phyloP scores from a whole-genome alignment of 352 stramenopile species.

The Globisporangium recalcitrans region DNA sequence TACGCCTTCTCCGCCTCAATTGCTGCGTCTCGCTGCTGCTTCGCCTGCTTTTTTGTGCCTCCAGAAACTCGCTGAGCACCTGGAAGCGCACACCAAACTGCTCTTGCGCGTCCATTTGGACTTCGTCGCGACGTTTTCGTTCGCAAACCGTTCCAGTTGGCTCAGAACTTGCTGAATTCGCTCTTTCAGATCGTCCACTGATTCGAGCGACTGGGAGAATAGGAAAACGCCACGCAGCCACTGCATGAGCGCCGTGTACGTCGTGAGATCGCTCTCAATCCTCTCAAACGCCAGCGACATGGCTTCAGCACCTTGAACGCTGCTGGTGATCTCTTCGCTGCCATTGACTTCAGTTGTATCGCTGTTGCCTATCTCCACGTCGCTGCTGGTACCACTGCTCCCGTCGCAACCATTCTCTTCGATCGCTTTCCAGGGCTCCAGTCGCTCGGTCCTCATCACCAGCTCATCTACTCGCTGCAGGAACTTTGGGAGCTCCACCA shows the following conservation, averaged over 20 bases:
- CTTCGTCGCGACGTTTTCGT: slow-evolving; percentile 17
- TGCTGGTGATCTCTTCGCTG: background rate
- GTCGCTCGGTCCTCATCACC: slow-evolving; percentile 19
- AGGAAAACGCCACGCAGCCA: slow-evolving; percentile 31
- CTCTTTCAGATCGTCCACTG: slow-evolving; percentile 24
- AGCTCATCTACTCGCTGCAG: slow-evolving; percentile 9
- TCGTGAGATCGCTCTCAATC: slow-evolving; percentile 23
- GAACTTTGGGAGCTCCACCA: slow-evolving; percentile 31
- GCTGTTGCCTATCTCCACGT: background rate
- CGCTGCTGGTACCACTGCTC: background rate
- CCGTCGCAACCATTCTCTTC: background rate
- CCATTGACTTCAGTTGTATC: too few relatives aligned
- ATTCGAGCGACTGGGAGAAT: slow-evolving; percentile 24
- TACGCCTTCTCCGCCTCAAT: slow-evolving; percentile 7
- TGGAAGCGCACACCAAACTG: slow-evolving; percentile 16
- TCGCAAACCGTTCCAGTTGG: slow-evolving; percentile 25
- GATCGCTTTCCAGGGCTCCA: slow-evolving; percentile 10
- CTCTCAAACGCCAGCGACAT: slow-evolving; percentile 22
- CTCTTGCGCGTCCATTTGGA: slow-evolving; percentile 14
- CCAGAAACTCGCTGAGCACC: slow-evolving; percentile 12
- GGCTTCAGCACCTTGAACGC: slow-evolving; percentile 8
- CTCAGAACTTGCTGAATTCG: slow-evolving; percentile 21
- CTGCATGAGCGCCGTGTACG: slow-evolving; percentile 20
- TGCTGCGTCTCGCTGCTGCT: background rate
- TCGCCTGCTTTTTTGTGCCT: slow-evolving; percentile 8